Evolutionary conservation across 1,284 basidiomycete genomes (phyloP), one percentile per base, ranked within the genome.

Genomic region (Ceratobasidium sp.): DNA sequence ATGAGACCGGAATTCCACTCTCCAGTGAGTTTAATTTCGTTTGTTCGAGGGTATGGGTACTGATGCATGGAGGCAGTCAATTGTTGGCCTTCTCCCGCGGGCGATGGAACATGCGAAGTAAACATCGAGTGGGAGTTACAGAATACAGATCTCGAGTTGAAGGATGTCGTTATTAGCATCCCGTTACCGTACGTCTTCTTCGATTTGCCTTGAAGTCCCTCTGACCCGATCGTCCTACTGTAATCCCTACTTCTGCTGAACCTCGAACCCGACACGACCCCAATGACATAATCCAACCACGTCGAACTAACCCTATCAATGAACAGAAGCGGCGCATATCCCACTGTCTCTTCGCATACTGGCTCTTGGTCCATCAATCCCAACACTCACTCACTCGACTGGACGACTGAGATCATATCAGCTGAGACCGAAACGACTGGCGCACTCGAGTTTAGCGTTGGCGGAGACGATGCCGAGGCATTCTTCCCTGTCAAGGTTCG

Each of bases 121-220:
- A 96, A 92, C 77, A 93, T 98, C 75, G 96, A 98, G 79, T 99
- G 97, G 78, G 95, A 98, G 78, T 89, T 98, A 54, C 94, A 96
- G 77, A 91, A 94, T 71, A 87, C 90, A 73, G 86, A 86, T 70
- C 80, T 96, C 68, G 85, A 87, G 0, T 82, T 98, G 2, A 87
- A 92, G 76, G 93, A 97, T 76, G 86, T 96, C 35, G 85, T 89
- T 74, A 93, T 98, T 72, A 89, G 91, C 64, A 96, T 98, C 73
- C 96, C 96, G 29, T 86, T 98, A 55, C 94, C 95, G 86, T 93
- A 79, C 77, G 90, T 85, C 13, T 7, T 2, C 29, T 40, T 68
- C 64, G n/a, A n/a, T 68, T 35, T 22, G 10, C 13, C 45, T 52
- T 42, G 35, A 67, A 45, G 49, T 42, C n/a, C 45, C 34, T 38